A percentile compares a stretch with the other conserved stretches of the same genome.
phyloP scores from a whole-genome alignment of 202 grass and related monocot genomes.

The Sporobolus alterniflorus region DNA sequence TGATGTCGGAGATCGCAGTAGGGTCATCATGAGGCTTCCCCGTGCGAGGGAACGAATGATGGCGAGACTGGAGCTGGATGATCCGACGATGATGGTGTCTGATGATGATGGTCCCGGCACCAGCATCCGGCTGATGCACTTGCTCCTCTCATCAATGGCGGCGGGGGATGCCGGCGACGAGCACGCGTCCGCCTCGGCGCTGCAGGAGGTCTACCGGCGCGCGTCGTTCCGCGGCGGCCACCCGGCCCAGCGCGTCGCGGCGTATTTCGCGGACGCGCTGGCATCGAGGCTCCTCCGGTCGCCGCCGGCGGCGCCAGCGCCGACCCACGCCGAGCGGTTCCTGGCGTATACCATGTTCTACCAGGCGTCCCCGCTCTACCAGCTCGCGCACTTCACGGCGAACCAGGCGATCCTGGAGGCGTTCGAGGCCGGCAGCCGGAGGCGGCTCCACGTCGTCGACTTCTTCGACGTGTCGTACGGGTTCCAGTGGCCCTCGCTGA shows the following conservation, averaged over 20 bases:
- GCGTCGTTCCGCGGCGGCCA: conserved; percentile 49
- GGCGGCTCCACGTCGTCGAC: conserved; percentile 67
- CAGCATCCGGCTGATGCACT: conserved; percentile 46
- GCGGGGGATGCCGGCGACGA: conserved; percentile 39
- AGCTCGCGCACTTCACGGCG: conserved; percentile 92
- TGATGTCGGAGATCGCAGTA: neutral
- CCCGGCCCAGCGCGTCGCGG: conserved; percentile 63
- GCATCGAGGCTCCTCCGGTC: conserved; percentile 38
- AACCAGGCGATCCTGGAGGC: conserved; percentile 93
- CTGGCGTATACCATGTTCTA: conserved; percentile 78
- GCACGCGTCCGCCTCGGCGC: conserved; percentile 32
- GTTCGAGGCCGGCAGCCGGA: conserved; percentile 47
- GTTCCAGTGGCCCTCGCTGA: conserved; percentile 95
- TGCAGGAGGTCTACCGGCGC: conserved; percentile 59
- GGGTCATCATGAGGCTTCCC: conserved; percentile 44
- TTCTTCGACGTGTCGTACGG: conserved; percentile 83
- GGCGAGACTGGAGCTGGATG: conserved; percentile 17
- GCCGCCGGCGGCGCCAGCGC: neutral
- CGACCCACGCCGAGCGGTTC: conserved; percentile 41
- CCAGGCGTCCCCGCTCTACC: conserved; percentile 65
- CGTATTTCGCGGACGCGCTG: conserved; percentile 67
- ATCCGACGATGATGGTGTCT: neutral
- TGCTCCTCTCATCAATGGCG: conserved; percentile 54
- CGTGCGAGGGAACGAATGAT: conserved; percentile 47
- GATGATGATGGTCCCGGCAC: neutral